These are phyloP conservation scores for Leccinum boreale DNA, from an alignment of 768 basidiomycete species.

Conservation along the genomic window DNA sequence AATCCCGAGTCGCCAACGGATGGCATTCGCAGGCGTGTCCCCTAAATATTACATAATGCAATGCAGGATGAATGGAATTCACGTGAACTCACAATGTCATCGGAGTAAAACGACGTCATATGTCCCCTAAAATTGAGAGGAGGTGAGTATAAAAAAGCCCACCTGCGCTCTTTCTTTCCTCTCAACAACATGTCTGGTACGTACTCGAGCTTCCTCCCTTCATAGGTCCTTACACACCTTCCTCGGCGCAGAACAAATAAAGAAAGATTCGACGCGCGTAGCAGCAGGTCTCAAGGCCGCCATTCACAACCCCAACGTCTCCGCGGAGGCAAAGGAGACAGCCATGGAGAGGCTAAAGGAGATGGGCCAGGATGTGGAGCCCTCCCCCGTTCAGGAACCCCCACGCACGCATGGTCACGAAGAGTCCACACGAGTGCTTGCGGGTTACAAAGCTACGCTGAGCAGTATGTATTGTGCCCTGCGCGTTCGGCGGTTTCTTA, in stretches of 20 bases:
- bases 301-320: slow-evolving; percentile 55
- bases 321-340: slow-evolving; percentile 49
- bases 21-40: slow-evolving; percentile 21
- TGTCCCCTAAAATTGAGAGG: slow-evolving; percentile 8
- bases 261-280: slow-evolving; percentile 45
- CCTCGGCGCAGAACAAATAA: slow-evolving; percentile 17
- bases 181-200: slow-evolving; percentile 12
- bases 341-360: slow-evolving; percentile 45
- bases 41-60: slow-evolving; percentile 10
- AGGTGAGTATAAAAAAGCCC: background rate
- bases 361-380: slow-evolving; percentile 29
- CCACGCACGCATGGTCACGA: background rate
- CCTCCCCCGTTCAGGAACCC: background rate
- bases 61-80: background rate
- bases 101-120: slow-evolving; percentile 11
- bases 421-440: slow-evolving; percentile 29
- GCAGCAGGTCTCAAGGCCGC: slow-evolving; percentile 58
- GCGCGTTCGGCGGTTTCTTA: background rate
- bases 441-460: slow-evolving; percentile 51
- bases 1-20: slow-evolving; percentile 30
- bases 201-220: background rate
- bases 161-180: background rate
- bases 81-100: slow-evolving; percentile 10
- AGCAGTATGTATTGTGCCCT: slow-evolving; percentile 31
- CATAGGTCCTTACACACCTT: background rate